Conservation (phyloP, 176 grass and related monocot species). For the Oryza officinalis region DNA sequence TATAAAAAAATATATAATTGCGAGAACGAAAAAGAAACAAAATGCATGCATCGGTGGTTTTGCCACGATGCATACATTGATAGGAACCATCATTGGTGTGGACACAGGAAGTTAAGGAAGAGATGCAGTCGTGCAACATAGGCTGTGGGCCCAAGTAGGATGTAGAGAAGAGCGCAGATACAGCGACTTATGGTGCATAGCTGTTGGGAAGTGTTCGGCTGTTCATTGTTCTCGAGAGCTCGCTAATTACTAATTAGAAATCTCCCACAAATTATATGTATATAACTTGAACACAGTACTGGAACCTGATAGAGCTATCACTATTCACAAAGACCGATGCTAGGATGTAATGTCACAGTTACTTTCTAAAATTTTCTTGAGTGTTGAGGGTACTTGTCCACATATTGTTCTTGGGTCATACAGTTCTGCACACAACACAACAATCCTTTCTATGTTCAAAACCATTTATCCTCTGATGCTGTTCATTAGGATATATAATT, state of each 20-base stretch:
- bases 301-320: background rate
- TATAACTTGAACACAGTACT: background rate
- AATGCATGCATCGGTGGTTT: background rate
- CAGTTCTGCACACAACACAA: background rate
- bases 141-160: too few relatives aligned
- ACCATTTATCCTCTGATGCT: too few relatives aligned
- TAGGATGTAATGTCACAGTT: conserved; percentile 4
- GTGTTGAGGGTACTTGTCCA: background rate
- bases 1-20: background rate
- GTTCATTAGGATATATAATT: too few relatives aligned
- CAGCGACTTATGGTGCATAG: too few relatives aligned
- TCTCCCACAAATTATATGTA: background rate
- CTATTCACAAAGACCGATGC: conserved; percentile 1
- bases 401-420: conserved; percentile 11
- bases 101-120: background rate
- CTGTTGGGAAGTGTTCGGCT: too few relatives aligned
- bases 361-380: background rate
- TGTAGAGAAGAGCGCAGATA: too few relatives aligned
- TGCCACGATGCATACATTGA: background rate
- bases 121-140: background rate
- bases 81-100: background rate
- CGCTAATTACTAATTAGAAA: too few relatives aligned
- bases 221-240: too few relatives aligned
- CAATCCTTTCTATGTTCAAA: background rate
- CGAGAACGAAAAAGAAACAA: background rate